A percentile compares a stretch with the other conserved stretches of the same genome.
These are phyloP conservation scores for Lodderomyces pseudojiufengensis DNA, from an alignment of 1,139 yeast species.

Conservation along the genomic window DNA sequence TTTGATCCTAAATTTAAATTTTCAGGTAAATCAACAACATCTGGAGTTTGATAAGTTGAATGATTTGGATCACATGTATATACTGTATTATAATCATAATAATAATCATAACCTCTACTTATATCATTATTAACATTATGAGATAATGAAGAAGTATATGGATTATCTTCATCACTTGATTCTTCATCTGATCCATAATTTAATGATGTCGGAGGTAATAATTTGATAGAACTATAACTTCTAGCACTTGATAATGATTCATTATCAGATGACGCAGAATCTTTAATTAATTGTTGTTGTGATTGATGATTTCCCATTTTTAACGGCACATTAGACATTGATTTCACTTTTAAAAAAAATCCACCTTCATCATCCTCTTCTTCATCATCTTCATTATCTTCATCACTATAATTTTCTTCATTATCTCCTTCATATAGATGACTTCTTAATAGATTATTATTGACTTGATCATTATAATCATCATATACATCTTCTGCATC, in stretches of 20 bases:
- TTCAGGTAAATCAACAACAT: slow-evolving; percentile 45
- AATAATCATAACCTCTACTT: slow-evolving; percentile 73
- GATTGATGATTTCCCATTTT: slow-evolving; percentile 11
- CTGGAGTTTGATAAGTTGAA: slow-evolving; percentile 31
- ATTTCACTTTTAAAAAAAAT: slow-evolving; percentile 55
- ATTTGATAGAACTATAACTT: slow-evolving; percentile 56
- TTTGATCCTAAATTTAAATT: slow-evolving; percentile 41
- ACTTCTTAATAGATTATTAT: slow-evolving; percentile 79
- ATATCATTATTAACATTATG: slow-evolving; percentile 68
- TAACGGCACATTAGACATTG: slow-evolving; percentile 31
- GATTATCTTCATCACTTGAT: slow-evolving; percentile 53
- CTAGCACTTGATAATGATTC: slow-evolving; percentile 27
- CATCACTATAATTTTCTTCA: slow-evolving; percentile 18
- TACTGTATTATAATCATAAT: slow-evolving; percentile 85
- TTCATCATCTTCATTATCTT: slow-evolving; percentile 39
- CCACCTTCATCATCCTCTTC: slow-evolving; percentile 68
- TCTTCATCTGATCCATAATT: slow-evolving; percentile 78
- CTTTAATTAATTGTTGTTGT: slow-evolving; percentile 15
- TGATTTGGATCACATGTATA: slow-evolving; percentile 46
- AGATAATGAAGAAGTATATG: slow-evolving; percentile 59
- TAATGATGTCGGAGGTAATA: slow-evolving; percentile 76
- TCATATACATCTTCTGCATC: slow-evolving; percentile 20
- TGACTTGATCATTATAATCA: slow-evolving; percentile 63
- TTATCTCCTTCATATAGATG: slow-evolving; percentile 26
- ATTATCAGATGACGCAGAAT: slow-evolving; percentile 17